Evolutionary conservation across 2,329 filamentous ascomycete genomes (phyloP), one percentile per base, ranked within the genome.

Genomic region (Tothia fuscella): DNA sequence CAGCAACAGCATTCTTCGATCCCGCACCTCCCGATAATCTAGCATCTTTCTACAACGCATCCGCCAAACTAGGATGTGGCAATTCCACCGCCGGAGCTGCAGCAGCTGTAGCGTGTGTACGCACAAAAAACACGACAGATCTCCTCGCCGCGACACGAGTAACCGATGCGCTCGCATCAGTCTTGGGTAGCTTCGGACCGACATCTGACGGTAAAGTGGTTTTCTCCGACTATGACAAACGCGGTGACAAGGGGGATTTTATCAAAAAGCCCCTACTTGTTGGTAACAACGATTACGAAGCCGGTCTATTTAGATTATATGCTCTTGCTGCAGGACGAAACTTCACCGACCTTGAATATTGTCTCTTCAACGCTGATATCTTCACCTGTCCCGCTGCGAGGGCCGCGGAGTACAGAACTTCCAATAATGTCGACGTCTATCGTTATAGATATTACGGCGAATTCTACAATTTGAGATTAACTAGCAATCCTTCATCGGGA

Each of bases 301-400:
- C 37, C 6, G 25, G 21, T 10, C 22, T 40, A 6, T 36, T 36
- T n/a, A 32, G n/a, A 10, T 7, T 16, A 6, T 7, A 12, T 7
- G n/a, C 25, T 17, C n/a, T n/a, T n/a, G 32, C 32, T 6, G 21
- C 34, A n/a, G 22, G 33, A 2, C 16, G 24, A 5, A 38, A 30
- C 24, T 6, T 38, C 16, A 10, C 35, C 10, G 35, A 20, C 21
- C 7, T 9, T 6, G 14, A 10, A 12, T 38, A 20, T 12, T 20
- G 21, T 16, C 10, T 40, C 9, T 10, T 40, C 9, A 20, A 36
- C 24, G 32, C 21, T 28, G 16, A 9, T 6, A 5, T 41, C 17
- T 42, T 40, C 32, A 41, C 7, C 39, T 42, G 39, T 21, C 39
- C 39, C 10, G 31, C 39, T 10, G 31, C 12, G 6, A 41, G 6